phyloP scores from a whole-genome alignment of 768 basidiomycete species.

The Leccinellum luteum region DNA sequence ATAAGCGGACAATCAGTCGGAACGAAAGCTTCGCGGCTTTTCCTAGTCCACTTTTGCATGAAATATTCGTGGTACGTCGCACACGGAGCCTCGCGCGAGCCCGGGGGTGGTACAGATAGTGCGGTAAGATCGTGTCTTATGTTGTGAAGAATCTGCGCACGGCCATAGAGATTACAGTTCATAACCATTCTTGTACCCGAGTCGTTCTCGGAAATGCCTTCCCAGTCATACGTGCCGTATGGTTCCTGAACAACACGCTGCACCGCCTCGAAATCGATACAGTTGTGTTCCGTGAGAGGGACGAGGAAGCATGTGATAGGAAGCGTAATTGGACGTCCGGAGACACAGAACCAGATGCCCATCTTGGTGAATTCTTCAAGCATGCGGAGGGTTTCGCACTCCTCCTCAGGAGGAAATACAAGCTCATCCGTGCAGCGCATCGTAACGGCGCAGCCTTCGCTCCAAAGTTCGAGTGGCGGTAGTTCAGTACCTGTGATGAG shows the following conservation, averaged over 20 bases:
- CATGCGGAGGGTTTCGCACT: slow-evolving; percentile 43
- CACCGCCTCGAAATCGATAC: slow-evolving; percentile 61
- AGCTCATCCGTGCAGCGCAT: slow-evolving; percentile 48
- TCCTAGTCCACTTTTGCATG: slow-evolving; percentile 51
- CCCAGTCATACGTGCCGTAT: slow-evolving; percentile 56
- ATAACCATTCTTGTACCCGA: slow-evolving; percentile 52
- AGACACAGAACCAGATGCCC: slow-evolving; percentile 62
- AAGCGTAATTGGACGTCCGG: slow-evolving; percentile 50
- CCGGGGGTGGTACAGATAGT: slow-evolving; percentile 51
- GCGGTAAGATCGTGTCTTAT: slow-evolving; percentile 69
- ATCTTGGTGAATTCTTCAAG: slow-evolving; percentile 67
- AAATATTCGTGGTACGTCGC: slow-evolving; percentile 63
- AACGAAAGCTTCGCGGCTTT: slow-evolving; percentile 41
- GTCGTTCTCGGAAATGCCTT: slow-evolving; percentile 44
- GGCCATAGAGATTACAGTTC: slow-evolving; percentile 54
- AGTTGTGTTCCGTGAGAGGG: slow-evolving; percentile 49
- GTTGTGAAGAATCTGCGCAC: slow-evolving; percentile 51
- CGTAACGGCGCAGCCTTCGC: slow-evolving; percentile 29
- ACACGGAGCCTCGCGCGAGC: slow-evolving; percentile 45
- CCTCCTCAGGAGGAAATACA: slow-evolving; percentile 47
- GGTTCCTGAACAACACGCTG: slow-evolving; percentile 47
- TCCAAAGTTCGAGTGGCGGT: slow-evolving; percentile 43
- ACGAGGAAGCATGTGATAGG: slow-evolving; percentile 63
- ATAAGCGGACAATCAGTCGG: slow-evolving; percentile 59
- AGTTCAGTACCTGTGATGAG: slow-evolving; percentile 66